Evolutionary conservation across 768 basidiomycete genomes (phyloP).

Genomic region (Kwoniella heveanensis): DNA sequence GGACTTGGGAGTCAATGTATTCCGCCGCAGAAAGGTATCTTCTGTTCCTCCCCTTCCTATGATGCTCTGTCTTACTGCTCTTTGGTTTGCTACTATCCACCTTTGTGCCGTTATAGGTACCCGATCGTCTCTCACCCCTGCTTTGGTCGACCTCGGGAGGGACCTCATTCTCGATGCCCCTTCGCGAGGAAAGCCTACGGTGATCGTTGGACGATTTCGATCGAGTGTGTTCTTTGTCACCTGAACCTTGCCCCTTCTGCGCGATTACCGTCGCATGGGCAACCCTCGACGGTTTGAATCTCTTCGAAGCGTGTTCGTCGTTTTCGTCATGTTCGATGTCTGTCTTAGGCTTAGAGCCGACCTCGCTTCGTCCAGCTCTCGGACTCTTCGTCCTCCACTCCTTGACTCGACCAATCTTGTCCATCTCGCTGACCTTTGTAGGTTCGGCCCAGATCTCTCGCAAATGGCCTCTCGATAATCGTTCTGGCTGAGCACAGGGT

Average conservation of each 20-base stretch:
- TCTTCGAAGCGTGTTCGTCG: neutral
- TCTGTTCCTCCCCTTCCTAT: neutral
- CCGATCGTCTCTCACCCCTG: neutral
- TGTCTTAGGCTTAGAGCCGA: neutral
- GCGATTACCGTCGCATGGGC: too few relatives aligned
- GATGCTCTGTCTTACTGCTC: neutral
- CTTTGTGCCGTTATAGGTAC: too few relatives aligned
- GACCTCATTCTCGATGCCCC: too few relatives aligned
- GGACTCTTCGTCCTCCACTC: neutral
- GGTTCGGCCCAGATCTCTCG: neutral
- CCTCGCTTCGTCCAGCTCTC: neutral
- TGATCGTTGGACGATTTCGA: too few relatives aligned
- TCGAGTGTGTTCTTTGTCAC: too few relatives aligned
- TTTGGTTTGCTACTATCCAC: too few relatives aligned
- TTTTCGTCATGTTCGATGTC: neutral
- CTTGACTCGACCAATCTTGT: neutral
- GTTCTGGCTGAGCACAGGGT: neutral
- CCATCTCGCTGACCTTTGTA: neutral
- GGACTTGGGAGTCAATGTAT: neutral
- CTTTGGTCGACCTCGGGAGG: too few relatives aligned
- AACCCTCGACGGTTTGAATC: too few relatives aligned
- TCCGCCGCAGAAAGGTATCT: neutral
- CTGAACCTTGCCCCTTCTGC: too few relatives aligned
- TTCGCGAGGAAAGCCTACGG: too few relatives aligned
- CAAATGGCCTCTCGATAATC: neutral